Evolutionary conservation across 2,329 filamentous ascomycete genomes (phyloP), one percentile per base, ranked within the genome.

Genomic region (Alternaria triticimaculans): DNA sequence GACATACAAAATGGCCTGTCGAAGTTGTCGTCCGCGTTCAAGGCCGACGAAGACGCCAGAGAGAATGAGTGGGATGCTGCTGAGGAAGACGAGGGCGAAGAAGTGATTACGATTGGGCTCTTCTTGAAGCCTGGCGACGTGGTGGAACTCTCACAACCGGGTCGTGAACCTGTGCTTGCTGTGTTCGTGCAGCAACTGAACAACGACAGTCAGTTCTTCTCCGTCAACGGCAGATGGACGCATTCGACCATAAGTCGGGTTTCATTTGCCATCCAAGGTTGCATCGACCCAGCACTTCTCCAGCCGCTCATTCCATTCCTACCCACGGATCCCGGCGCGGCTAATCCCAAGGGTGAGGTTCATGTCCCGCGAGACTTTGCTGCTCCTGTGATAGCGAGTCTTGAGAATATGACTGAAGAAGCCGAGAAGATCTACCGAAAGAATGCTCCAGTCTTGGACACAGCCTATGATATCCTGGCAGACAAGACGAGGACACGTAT

Each of bases 281-380:
- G 86, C 67, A 80, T 85, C 10, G 76, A 83, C 26, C 78, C 77
- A 2, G 75, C 82, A 26, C 65, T 84, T 25, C 66, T 89, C 4
- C 71, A 82, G 12, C 80, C 82, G 2, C 72, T 89, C 4, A 62
- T 85, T 10, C 82, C 84, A 5, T 84, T 85, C 71, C 78, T 89
- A 4, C 88, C 88, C 0, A 78, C 76, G 6, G 77, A 80, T 51
- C 71, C 66, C 6, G 59, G 55, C 7, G 62, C 63, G 21, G 68
- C 67, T 6, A 53, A 66, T 26, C 66, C 78, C 9, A 73, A 76
- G 4, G 67, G 75, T 50, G 76, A 80, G 45, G 65, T 82, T 2
- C 79, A 79, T 45, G 80, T 86, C 33, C 85, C 86, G 2, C 75
- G 82, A 43, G 69, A 81, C 9, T 67, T 84, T n/a, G 81, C 80